Conservation (phyloP, 176 grass and related monocot genomes). For the Oryza longistaminata region DNA sequence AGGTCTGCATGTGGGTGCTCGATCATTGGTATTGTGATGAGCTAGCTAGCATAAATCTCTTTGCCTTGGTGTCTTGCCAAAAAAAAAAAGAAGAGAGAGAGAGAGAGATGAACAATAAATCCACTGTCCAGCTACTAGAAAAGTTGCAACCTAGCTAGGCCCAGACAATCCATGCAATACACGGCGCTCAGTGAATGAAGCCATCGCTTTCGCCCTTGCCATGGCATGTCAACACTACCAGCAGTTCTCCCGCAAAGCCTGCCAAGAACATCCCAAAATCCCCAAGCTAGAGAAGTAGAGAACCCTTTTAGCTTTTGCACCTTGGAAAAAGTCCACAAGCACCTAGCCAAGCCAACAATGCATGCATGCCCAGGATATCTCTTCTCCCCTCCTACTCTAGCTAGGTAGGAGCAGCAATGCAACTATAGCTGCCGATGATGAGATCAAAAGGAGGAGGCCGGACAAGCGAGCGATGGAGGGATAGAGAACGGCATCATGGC, state of each 20-base stretch:
- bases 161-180: not conserved
- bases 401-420: conserved; percentile 13
- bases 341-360: not conserved
- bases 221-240: not conserved
- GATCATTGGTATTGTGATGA: not conserved
- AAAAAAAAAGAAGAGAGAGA: too few species aligned
- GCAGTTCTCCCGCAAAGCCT: not conserved
- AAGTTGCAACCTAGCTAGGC: not conserved
- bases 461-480: not conserved
- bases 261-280: not conserved
- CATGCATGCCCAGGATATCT: not conserved
- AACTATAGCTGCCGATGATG: not conserved
- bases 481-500: conserved; percentile 44
- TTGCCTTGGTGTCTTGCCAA: not conserved
- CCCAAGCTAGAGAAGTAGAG: not conserved
- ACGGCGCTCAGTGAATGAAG: not conserved
- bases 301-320: not conserved
- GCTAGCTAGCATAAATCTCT: not conserved
- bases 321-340: not conserved
- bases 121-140: not conserved
- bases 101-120: not conserved
- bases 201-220: not conserved
- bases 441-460: not conserved
- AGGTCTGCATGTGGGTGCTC: not conserved
- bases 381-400: not conserved